Evolutionary conservation across 495 filamentous ascomycete species (phyloP).

Genomic region (Acidiella bohemica): DNA sequence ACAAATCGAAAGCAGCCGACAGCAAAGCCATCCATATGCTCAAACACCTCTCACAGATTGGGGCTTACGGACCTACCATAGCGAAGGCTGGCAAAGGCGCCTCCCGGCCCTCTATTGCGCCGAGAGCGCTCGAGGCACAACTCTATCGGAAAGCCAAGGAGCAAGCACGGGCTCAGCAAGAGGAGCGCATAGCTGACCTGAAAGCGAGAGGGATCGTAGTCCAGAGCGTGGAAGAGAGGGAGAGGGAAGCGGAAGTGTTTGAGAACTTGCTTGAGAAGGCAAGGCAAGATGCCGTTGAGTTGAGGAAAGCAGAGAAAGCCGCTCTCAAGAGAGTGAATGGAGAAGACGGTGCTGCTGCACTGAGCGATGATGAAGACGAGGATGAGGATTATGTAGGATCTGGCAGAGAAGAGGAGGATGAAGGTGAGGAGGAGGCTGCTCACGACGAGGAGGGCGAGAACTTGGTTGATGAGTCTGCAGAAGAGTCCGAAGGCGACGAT

Average conservation of each 20-base stretch:
- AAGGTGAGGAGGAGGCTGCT: conserved; percentile 32
- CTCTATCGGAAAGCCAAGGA: conserved; percentile 57
- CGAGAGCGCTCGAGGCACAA: conserved; percentile 52
- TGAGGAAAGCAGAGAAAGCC: conserved; percentile 62
- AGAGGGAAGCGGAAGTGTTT: conserved; percentile 62
- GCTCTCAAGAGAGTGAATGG: conserved; percentile 49
- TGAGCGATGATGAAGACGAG: conserved; percentile 50
- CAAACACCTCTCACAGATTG: conserved; percentile 58
- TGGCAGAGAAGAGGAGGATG: conserved; percentile 37
- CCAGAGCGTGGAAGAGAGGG: conserved; percentile 76
- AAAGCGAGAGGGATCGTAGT: conserved; percentile 65
- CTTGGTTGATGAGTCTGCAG: conserved; percentile 21
- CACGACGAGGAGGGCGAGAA: conserved; percentile 28
- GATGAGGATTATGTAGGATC: conserved; percentile 44
- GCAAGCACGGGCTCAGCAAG: conserved; percentile 69
- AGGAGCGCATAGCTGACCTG: conserved; percentile 62
- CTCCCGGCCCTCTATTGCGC: conserved; percentile 41
- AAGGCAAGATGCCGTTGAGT: conserved; percentile 61
- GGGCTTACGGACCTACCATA: conserved; percentile 1
- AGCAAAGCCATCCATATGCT: conserved; percentile 44
- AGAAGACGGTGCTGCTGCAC: conserved; percentile 36
- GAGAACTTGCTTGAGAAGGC: conserved; percentile 82
- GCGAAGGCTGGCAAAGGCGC: conserved; percentile 1
- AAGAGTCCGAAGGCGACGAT: conserved; percentile 15
- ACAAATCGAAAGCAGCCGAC: not conserved